A percentile compares a stretch with the other conserved stretches of the same genome.
Conservation (phyloP, 495 filamentous ascomycete genomes). For the Parmelia sp. region DNA sequence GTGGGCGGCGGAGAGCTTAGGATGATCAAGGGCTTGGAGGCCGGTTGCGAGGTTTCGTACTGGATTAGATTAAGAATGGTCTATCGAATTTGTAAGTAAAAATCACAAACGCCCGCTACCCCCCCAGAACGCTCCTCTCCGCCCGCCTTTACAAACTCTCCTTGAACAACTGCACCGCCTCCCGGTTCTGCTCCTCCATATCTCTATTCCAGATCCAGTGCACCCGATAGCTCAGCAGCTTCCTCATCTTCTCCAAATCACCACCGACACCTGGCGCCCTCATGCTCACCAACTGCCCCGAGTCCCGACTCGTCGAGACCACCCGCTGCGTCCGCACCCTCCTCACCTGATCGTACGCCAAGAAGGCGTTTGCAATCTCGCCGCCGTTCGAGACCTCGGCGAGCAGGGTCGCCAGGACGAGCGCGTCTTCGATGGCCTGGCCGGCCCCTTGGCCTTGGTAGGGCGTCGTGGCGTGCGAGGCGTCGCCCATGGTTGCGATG, state of each 20-base stretch:
- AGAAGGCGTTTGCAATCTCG: neutral
- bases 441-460: conserved; percentile 36
- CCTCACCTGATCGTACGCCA: conserved; percentile 24
- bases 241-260: conserved; percentile 15
- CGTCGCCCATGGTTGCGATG: conserved; percentile 38
- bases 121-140: neutral
- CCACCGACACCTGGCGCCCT: conserved; percentile 2
- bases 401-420: conserved; percentile 28
- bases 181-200: neutral
- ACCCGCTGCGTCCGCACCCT: conserved; percentile 24
- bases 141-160: neutral
- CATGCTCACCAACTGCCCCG: conserved; percentile 15
- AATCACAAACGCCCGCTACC: neutral
- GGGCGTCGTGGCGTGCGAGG: conserved; percentile 39
- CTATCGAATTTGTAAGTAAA: neutral
- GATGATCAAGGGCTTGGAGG: neutral
- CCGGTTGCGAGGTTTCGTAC: too few relatives aligned
- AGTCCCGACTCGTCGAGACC: conserved; percentile 10
- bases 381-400: neutral
- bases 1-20: too few relatives aligned
- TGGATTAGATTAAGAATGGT: neutral
- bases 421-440: conserved; percentile 37
- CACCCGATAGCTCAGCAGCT: neutral
- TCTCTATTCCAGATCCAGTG: conserved; percentile 15
- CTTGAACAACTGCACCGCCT: neutral